Evolutionary conservation across 345 rosid species (phyloP).

Genomic region (Xanthoceras sorbifolium): DNA sequence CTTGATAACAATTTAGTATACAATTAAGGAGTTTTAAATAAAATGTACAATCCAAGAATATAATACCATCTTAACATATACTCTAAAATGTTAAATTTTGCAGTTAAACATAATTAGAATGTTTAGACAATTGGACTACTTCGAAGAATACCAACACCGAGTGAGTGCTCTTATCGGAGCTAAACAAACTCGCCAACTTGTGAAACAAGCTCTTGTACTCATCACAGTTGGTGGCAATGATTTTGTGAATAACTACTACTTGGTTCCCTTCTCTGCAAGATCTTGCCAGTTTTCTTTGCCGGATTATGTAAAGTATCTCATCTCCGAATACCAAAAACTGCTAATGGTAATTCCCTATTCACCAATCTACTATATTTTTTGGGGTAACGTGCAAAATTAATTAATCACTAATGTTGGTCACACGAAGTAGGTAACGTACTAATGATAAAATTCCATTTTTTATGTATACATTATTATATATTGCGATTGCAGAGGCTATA

Average conservation of each 20-base stretch:
- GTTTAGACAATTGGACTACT: conserved; percentile 50
- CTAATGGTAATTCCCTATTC: conserved; percentile 35
- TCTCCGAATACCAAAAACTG: conserved; percentile 64
- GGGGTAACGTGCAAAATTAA: not conserved
- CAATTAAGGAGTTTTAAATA: not conserved
- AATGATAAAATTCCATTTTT: not conserved
- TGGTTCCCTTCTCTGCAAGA: conserved; percentile 76
- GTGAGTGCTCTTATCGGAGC: conserved; percentile 48
- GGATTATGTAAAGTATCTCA: conserved; percentile 50
- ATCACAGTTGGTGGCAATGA: conserved; percentile 81
- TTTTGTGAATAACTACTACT: conserved; percentile 78
- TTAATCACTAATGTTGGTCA: not conserved
- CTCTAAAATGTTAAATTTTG: conserved; percentile 3
- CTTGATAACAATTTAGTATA: not conserved
- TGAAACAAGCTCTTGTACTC: conserved; percentile 54
- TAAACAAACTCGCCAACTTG: conserved; percentile 44
- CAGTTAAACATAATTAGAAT: conserved; percentile 72
- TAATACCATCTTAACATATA: not conserved
- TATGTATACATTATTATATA: not conserved
- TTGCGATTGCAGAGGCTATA: conserved; percentile 31
- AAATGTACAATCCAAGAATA: not conserved
- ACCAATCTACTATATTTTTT: not conserved
- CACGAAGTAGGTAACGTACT: not conserved
- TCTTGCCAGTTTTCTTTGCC: conserved; percentile 74
- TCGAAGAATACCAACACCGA: conserved; percentile 66